Conservation (phyloP, 441 rosid genomes). For the Jatropha multifida region DNA sequence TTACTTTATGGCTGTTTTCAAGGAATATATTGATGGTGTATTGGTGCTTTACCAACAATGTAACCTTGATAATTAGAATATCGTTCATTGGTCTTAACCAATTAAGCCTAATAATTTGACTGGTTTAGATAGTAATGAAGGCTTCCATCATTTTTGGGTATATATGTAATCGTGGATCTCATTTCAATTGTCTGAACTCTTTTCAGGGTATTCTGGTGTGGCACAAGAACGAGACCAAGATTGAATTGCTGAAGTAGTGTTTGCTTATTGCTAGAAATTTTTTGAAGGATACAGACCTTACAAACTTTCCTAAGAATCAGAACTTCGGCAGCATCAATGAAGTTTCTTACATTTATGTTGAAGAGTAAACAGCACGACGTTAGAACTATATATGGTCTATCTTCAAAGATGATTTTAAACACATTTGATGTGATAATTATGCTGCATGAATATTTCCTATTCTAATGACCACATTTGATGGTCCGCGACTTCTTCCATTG, state of each 20-base stretch:
- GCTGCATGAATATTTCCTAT: background rate
- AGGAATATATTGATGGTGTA: too few relatives aligned
- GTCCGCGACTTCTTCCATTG: too few relatives aligned
- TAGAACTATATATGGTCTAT: conserved; percentile 1
- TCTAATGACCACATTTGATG: background rate
- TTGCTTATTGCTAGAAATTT: conserved; percentile 2
- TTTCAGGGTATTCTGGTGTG: conserved; percentile 23
- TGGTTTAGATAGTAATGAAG: background rate
- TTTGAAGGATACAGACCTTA: background rate
- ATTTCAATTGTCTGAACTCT: background rate
- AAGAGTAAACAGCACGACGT: background rate
- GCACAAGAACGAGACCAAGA: conserved; percentile 11
- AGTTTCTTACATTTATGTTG: conserved; percentile 6
- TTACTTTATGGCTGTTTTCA: too few relatives aligned
- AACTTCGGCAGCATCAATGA: conserved; percentile 16
- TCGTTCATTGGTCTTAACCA: background rate
- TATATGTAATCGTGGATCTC: background rate
- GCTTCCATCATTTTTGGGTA: background rate
- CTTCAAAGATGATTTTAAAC: conserved; percentile 2
- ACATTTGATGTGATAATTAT: background rate
- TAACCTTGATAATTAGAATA: too few relatives aligned
- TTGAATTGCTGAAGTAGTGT: conserved; percentile 20
- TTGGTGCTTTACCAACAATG: too few relatives aligned
- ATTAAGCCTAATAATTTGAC: background rate
- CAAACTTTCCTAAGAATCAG: conserved; percentile 13